phyloP scores from a whole-genome alignment of 2,329 filamentous ascomycete genomes.

The Fusarium marasasianum region DNA sequence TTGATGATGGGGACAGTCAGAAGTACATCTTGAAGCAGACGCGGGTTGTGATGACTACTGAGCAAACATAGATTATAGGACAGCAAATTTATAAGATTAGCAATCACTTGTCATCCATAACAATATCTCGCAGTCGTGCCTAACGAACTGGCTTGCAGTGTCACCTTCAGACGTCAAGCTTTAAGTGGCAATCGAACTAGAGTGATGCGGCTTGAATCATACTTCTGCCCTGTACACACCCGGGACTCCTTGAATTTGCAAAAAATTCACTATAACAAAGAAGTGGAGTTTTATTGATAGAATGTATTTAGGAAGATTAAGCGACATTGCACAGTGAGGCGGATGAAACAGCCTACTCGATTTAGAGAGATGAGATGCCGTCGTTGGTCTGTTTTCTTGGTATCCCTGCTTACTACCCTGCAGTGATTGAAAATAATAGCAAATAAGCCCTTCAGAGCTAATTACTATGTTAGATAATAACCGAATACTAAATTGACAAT shows the following conservation, averaged over 20 bases:
- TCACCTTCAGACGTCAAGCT: too few relatives aligned
- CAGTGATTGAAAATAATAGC: fast-evolving
- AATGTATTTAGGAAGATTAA: not conserved
- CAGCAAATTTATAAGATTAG: not conserved
- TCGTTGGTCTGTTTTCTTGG: not conserved
- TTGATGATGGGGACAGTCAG: slow-evolving; percentile 36
- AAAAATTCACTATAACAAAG: not conserved
- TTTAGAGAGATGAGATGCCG: not conserved
- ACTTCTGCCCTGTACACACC: not conserved
- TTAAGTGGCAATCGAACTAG: not conserved
- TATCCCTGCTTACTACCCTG: not conserved
- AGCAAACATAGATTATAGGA: not conserved
- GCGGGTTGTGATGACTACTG: slow-evolving; percentile 15
- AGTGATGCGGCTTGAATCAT: not conserved
- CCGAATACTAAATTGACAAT: fast-evolving
- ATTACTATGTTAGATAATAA: not conserved
- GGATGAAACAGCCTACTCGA: too few relatives aligned
- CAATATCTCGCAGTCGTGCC: too few relatives aligned
- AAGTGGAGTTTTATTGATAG: not conserved
- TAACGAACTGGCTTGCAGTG: not conserved
- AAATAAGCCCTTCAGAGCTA: fast-evolving
- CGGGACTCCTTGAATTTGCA: too few relatives aligned
- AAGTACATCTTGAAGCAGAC: slow-evolving; percentile 38
- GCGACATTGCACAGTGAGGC: not conserved
- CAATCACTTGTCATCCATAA: not conserved